These are phyloP conservation scores for Clathrospora elynae DNA, from an alignment of 2,329 filamentous ascomycete genomes.

Conservation along the genomic window DNA sequence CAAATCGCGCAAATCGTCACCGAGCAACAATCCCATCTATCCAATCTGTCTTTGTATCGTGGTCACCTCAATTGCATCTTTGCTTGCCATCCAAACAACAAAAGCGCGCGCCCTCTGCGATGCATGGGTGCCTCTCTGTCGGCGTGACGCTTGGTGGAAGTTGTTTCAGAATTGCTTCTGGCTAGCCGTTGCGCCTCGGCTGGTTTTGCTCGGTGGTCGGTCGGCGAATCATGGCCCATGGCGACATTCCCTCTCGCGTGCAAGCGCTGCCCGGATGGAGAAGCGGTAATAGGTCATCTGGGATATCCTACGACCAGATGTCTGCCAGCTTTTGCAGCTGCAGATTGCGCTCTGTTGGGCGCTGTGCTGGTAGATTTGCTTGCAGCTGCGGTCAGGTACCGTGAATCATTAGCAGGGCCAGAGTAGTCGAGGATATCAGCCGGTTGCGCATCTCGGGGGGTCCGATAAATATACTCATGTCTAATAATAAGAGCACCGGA, in stretches of 20 bases:
- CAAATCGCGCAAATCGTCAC: constrained; percentile 13
- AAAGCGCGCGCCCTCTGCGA: constrained; percentile 10
- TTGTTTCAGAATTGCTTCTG: constrained; percentile 46
- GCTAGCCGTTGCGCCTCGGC: constrained; percentile 33
- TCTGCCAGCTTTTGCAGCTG: too few relatives aligned
- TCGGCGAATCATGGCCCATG: constrained; percentile 36
- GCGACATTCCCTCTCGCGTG: constrained; percentile 27
- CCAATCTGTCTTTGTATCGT: constrained; percentile 14
- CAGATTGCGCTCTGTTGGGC: too few relatives aligned
- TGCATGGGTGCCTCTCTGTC: constrained; percentile 15
- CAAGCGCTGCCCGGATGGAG: constrained; percentile 39
- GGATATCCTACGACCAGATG: constrained; percentile 30
- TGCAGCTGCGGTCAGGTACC: too few relatives aligned
- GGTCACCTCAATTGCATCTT: constrained; percentile 4
- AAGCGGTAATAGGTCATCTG: constrained; percentile 30
- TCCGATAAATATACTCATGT: too few relatives aligned
- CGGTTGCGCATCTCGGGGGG: too few relatives aligned
- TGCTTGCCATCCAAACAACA: constrained; percentile 15
- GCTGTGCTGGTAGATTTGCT: too few relatives aligned
- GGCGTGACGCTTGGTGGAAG: constrained; percentile 42
- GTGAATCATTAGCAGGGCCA: too few relatives aligned
- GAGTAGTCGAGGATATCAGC: too few relatives aligned
- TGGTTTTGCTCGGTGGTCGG: constrained; percentile 29
- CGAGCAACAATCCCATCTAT: constrained; percentile 4
- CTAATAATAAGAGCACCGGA: too few relatives aligned